Evolutionary conservation across 768 basidiomycete species (phyloP).

Genomic region (Lyophyllum shimeji): DNA sequence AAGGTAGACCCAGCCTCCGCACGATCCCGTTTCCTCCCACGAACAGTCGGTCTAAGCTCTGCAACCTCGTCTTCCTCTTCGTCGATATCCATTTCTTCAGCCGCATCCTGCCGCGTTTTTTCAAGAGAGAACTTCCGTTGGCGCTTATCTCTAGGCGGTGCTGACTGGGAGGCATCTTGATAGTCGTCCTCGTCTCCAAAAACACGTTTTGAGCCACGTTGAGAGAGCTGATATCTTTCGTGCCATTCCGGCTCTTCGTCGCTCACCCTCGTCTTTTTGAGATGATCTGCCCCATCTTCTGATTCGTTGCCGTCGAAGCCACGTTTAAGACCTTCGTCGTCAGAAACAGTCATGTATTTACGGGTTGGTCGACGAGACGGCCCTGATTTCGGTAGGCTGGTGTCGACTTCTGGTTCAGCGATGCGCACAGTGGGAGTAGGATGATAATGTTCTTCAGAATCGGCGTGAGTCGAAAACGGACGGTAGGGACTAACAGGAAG

Average conservation of each 20-base stretch:
- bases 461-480: conserved; percentile 19
- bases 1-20: conserved; percentile 72
- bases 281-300: conserved; percentile 41
- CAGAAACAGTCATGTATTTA: conserved; percentile 27
- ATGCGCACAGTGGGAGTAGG: conserved; percentile 25
- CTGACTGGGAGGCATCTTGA: conserved; percentile 31
- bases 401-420: conserved; percentile 15
- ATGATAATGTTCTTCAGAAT: conserved; percentile 39
- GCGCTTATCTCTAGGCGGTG: conserved; percentile 49
- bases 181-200: conserved; percentile 47
- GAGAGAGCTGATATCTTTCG: conserved; percentile 20
- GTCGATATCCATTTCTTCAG: conserved; percentile 48
- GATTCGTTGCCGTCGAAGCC: conserved; percentile 39
- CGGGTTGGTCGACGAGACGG: conserved; percentile 29
- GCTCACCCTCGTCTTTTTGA: conserved; percentile 56
- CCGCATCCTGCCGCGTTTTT: conserved; percentile 33
- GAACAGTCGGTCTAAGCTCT: conserved; percentile 34
- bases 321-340: conserved; percentile 38
- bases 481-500: conserved; percentile 6
- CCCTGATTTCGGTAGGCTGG: conserved; percentile 18
- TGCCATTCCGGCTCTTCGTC: conserved; percentile 45
- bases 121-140: conserved; percentile 53
- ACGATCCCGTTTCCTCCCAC: conserved; percentile 78
- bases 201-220: conserved; percentile 52
- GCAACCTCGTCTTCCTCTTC: conserved; percentile 43